phyloP scores from a whole-genome alignment of 257 asterid genomes.

The Handroanthus guayacan region DNA sequence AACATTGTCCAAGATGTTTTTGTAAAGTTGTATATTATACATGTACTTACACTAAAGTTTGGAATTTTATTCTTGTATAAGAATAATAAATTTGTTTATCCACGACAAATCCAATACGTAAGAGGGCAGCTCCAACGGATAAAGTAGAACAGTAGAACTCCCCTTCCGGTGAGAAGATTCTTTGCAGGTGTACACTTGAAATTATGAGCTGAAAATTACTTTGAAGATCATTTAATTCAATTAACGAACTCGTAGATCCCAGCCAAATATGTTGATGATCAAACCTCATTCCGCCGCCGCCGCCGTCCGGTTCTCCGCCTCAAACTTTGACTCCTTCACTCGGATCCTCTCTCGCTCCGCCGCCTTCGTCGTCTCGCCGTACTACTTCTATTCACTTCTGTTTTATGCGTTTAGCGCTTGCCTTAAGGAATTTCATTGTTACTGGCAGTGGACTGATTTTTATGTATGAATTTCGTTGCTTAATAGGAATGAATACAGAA shows the following conservation, averaged over 20 bases:
- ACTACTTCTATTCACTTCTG: conserved; percentile 18
- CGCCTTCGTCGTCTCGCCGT: conserved; percentile 59
- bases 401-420: not conserved
- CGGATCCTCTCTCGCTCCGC: conserved; percentile 57
- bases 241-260: conserved; percentile 16
- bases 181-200: too few species aligned
- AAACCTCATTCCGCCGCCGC: conserved; percentile 54
- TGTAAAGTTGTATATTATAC: too few species aligned
- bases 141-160: too few species aligned
- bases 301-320: conserved; percentile 55
- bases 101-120: too few species aligned
- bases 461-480: not conserved
- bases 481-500: conserved; percentile 49
- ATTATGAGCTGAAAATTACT: too few species aligned
- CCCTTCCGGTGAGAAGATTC: too few species aligned
- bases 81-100: too few species aligned
- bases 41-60: too few species aligned
- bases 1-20: too few species aligned
- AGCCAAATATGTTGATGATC: conserved; percentile 63
- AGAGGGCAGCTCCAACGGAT: too few species aligned
- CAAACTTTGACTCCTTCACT: conserved; percentile 46
- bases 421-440: conserved; percentile 4
- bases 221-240: too few species aligned
- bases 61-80: too few species aligned
- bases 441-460: not conserved